These are phyloP conservation scores for Fusarium fracticaudum DNA, from an alignment of 2,329 filamentous ascomycete species.

Conservation along the genomic window DNA sequence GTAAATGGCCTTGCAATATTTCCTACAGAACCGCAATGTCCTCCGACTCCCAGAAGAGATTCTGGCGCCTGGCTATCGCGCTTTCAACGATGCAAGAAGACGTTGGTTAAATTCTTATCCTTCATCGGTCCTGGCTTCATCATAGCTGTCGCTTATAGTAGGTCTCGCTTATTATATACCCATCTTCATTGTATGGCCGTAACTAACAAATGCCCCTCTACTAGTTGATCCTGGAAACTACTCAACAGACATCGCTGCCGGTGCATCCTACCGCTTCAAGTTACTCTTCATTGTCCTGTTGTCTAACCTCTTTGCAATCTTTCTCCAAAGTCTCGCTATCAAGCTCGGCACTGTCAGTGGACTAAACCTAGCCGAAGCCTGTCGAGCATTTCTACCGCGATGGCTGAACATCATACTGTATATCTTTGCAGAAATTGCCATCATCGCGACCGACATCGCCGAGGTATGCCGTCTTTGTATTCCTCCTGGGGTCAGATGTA, in stretches of 20 bases:
- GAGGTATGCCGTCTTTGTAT: conserved; percentile 50
- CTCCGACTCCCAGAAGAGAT: background rate
- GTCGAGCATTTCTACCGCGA: conserved; percentile 69
- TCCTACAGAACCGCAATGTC: background rate
- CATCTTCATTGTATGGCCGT: background rate
- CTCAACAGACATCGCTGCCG: conserved; percentile 3
- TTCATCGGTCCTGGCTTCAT: conserved; percentile 8
- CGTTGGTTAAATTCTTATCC: background rate
- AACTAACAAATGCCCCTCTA: rapidly evolving
- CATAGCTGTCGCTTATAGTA: conserved; percentile 5
- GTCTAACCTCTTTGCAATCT: conserved; percentile 71
- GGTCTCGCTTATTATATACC: background rate
- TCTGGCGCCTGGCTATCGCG: rapidly evolving
- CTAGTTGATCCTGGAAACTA: conserved; percentile 13
- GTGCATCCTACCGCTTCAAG: conserved; percentile 1
- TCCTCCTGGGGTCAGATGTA: no score
- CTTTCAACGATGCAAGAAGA: background rate
- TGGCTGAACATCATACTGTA: conserved; percentile 74
- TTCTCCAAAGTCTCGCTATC: conserved; percentile 73
- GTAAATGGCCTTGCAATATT: background rate
- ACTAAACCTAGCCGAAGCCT: conserved; percentile 72
- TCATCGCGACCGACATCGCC: conserved; percentile 77
- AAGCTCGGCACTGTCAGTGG: conserved; percentile 76
- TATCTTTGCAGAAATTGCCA: conserved; percentile 70
- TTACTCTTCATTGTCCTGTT: background rate